Evolutionary conservation across 1,284 basidiomycete species (phyloP).

Genomic region (Malassezia caprae): DNA sequence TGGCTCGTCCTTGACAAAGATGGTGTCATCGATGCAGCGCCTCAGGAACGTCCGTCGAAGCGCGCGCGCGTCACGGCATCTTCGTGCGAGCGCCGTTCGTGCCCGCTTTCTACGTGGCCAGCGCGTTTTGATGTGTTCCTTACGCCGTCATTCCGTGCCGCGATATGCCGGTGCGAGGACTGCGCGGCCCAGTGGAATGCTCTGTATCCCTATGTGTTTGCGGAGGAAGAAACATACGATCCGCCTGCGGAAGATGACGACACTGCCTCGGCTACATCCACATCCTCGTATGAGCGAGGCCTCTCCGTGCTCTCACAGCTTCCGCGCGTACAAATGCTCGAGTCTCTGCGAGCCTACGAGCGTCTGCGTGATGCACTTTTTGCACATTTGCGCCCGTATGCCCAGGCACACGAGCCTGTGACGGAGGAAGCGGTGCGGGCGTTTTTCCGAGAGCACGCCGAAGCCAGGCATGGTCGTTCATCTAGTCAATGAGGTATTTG

Average conservation of each 20-base stretch:
- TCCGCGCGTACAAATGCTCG: constrained; percentile 49
- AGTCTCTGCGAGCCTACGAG: constrained; percentile 47
- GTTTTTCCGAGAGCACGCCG: constrained; percentile 38
- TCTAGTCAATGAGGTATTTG: constrained; percentile 86
- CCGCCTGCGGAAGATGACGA: constrained; percentile 37
- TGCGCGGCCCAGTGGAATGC: constrained; percentile 24
- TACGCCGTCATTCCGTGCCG: constrained; percentile 27
- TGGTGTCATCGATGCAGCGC: background rate
- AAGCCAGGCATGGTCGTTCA: background rate
- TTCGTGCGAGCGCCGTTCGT: background rate
- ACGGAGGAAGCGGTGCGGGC: constrained; percentile 45
- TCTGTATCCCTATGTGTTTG: constrained; percentile 42
- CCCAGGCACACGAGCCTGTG: constrained; percentile 43
- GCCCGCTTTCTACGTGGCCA: background rate
- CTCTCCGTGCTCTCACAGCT: constrained; percentile 46
- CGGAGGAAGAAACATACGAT: constrained; percentile 48
- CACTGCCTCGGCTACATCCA: constrained; percentile 24
- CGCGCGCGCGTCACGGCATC: background rate
- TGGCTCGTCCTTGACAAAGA: constrained; percentile 24
- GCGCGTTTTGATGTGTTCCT: constrained; percentile 1
- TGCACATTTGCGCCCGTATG: constrained; percentile 48
- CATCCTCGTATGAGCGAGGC: constrained; percentile 48
- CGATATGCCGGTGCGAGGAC: constrained; percentile 45
- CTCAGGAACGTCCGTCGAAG: background rate
- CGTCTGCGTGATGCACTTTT: constrained; percentile 47